These are phyloP conservation scores for Yarrowia porcina DNA, from an alignment of 805 yeast genomes.

Conservation along the genomic window DNA sequence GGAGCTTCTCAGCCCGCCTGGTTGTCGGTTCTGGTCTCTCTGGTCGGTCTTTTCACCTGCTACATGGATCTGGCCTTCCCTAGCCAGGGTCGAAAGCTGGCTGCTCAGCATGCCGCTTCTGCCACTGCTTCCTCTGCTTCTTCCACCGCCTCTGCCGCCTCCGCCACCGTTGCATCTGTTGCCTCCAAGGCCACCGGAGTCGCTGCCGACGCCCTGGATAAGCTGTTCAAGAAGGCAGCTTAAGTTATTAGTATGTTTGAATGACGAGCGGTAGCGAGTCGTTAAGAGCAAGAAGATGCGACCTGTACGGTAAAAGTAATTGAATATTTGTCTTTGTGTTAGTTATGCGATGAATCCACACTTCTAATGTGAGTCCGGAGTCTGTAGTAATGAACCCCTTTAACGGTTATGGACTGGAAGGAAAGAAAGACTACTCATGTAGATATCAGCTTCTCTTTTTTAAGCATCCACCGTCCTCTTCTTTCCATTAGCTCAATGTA, in stretches of 20 bases:
- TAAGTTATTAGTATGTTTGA: slow-evolving; percentile 6
- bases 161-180: slow-evolving; percentile 22
- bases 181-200: slow-evolving; percentile 22
- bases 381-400: too few species aligned
- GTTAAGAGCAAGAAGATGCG: too few species aligned
- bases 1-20: slow-evolving; percentile 34
- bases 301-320: too few species aligned
- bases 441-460: too few species aligned
- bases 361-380: too few species aligned
- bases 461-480: too few species aligned
- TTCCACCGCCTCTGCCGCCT: slow-evolving; percentile 10
- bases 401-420: too few species aligned
- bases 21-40: slow-evolving; percentile 34
- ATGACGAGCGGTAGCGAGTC: background rate
- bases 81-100: slow-evolving; percentile 26
- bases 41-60: slow-evolving; percentile 37
- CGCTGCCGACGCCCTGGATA: slow-evolving; percentile 22
- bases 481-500: too few species aligned
- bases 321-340: too few species aligned
- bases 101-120: slow-evolving; percentile 10
- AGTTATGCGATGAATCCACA: too few species aligned
- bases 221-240: slow-evolving; percentile 19
- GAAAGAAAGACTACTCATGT: too few species aligned
- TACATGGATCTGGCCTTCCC: slow-evolving; percentile 40
- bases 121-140: background rate